Evolutionary conservation across 352 stramenopile genomes (phyloP).

Genomic region (Pythium phragmiticola): DNA sequence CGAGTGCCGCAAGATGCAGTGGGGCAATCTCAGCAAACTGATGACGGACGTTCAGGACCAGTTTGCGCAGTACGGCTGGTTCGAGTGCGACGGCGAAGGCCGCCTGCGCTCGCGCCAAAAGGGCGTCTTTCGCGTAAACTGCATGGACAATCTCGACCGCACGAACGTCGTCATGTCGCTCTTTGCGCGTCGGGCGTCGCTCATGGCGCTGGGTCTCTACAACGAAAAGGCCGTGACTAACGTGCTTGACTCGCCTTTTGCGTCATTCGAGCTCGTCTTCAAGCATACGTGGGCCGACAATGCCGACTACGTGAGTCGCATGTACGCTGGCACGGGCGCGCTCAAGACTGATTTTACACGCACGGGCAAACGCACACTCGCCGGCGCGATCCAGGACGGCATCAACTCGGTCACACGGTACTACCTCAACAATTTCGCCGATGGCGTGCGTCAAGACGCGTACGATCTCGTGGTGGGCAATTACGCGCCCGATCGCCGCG

Average conservation of each 20-base stretch:
- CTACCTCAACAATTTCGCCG: slow-evolving; percentile 96
- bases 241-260: slow-evolving; percentile 57
- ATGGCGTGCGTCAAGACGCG: slow-evolving; percentile 92
- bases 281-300: slow-evolving; percentile 95
- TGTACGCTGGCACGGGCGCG: slow-evolving; percentile 93
- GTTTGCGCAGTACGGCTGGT: slow-evolving; percentile 68
- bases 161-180: slow-evolving; percentile 97
- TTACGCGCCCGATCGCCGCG: slow-evolving; percentile 68
- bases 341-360: slow-evolving; percentile 96
- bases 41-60: slow-evolving; percentile 72
- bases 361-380: slow-evolving; percentile 91
- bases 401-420: slow-evolving; percentile 94
- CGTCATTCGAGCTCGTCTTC: slow-evolving; percentile 69
- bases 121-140: slow-evolving; percentile 96
- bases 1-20: slow-evolving; percentile 93
- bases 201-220: slow-evolving; percentile 62
- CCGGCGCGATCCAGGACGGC: slow-evolving; percentile 92
- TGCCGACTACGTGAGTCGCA: slow-evolving; percentile 91
- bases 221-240: slow-evolving; percentile 27
- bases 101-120: slow-evolving; percentile 74
- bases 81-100: slow-evolving; percentile 59
- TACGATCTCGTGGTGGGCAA: slow-evolving; percentile 90
- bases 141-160: slow-evolving; percentile 97
- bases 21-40: slow-evolving; percentile 90
- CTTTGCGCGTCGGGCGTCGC: slow-evolving; percentile 85